Evolutionary conservation across 306 rosid genomes (phyloP), one percentile per base, ranked within the genome.

Genomic region (Alnus glutinosa): DNA sequence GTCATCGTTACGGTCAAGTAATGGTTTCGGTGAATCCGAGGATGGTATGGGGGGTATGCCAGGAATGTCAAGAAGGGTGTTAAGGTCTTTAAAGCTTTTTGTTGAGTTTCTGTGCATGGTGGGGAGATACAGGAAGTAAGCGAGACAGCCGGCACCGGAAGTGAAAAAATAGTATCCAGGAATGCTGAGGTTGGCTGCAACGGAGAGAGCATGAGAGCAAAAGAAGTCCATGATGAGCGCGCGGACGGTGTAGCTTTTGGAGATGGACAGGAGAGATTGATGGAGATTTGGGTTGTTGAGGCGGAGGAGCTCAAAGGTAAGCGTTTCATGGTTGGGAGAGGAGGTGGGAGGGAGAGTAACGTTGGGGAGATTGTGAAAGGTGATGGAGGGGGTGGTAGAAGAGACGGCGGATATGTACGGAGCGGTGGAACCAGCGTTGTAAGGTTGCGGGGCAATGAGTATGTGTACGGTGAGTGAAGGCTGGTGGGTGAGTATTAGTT

Each of bases 151-250:
- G 0, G 89, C 89, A 9, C 74, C 75, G 34, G 78, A 70, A 28
- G 94, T 83, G 80, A 46, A 79, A 73, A 77, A 90, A 71, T 50
- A 75, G 77, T 69, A 87, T 10, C 80, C 55, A 11, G 88, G 87
- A 42, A 89, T 51, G 52, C 79, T 75, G 39, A 89, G 81, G 23
- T 61, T 16, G 4, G 52, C 19, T 1, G 89, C 47, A 9, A 81
- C 83, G 12, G 78, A 16, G n/a, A 82, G 50, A 2, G 73, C 58
- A 4, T 50, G 23, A 46, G 16, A 57, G 83, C 88, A 83, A 52
- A 91, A 61, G 78, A 85, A 76, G 62, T 89, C 89, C 58, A 88
- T 18, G 55, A 89, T 36, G 50, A 89, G 9, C 7, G 90, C 96
- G 23, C 63, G 62, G 32, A 87, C 37, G 47, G 55, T 7, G 73